Evolutionary conservation across 2,329 filamentous ascomycete genomes (phyloP), one percentile per base, ranked within the genome.

Genomic region (Ilyonectria mors-panacis): DNA sequence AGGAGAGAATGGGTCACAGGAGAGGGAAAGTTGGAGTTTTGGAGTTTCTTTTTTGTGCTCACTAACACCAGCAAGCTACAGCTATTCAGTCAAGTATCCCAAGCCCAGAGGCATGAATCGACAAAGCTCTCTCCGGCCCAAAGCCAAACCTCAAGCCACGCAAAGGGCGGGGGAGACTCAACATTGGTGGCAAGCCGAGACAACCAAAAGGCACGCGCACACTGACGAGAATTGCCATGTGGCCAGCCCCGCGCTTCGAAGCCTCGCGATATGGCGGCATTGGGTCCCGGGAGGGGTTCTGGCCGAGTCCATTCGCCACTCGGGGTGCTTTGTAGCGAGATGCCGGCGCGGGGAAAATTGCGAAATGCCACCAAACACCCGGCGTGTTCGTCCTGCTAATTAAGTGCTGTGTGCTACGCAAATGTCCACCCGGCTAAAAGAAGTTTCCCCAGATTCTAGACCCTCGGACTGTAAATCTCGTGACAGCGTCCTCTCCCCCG

Each of bases 281-380:
- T 39, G 4, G 37, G 37, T 55, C 55, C 55, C 48, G 53, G 37
- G 37, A 58, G 56, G 62, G 62, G 35, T 47, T 53, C 37, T 47
- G 47, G n/a, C 12, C 30, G 39, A 54, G 65, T 50, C 64, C 66
- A 60, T 33, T 35, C 19, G 54, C 65, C 55, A 63, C 74, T 76
- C 74, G 74, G 74, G 37, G 45, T 63, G 28, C 47, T 74, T 75
- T 76, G 45, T 67, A 65, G 71, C 74, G 74, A 75, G 60, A 50
- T 67, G 48, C 73, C 72, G 72, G 71, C 65, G 73, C 71, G 63
- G 71, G 60, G 64, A 17, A 51, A 53, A 66, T 33, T 45, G 37
- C 53, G 50, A 62, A 47, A 64, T 51, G 47, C 26, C 47, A 51
- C 26, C 28, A 51, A 51, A n/a, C 21, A 33, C 1, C 39, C 4